Conservation (phyloP, 1,139 yeast species). For the Geotrichum candidum region DNA sequence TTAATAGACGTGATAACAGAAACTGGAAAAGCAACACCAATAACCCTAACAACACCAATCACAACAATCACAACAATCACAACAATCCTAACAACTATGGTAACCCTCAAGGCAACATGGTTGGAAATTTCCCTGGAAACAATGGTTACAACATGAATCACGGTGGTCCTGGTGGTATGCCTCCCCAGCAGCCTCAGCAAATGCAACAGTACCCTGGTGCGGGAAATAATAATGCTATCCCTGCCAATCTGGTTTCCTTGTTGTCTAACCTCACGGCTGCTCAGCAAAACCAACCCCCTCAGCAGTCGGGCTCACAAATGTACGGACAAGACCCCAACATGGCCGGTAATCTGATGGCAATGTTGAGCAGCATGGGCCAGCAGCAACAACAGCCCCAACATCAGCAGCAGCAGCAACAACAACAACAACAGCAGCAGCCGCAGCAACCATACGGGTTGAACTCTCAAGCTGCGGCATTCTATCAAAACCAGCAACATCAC, state of each 20-base stretch:
- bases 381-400: background rate
- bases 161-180: slow-evolving; percentile 35
- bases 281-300: slow-evolving; percentile 1
- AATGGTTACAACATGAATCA: slow-evolving; percentile 25
- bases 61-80: slow-evolving; percentile 6
- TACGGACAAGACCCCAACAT: slow-evolving; percentile 16
- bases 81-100: background rate
- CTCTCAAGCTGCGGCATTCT: background rate
- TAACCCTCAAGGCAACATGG: background rate
- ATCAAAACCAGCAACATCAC: background rate
- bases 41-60: slow-evolving; percentile 7
- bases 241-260: slow-evolving; percentile 13
- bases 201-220: slow-evolving; percentile 5
- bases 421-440: background rate
- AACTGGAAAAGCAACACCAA: background rate
- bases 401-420: background rate
- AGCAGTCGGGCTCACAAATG: background rate
- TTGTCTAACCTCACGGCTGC: slow-evolving; percentile 13
- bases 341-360: slow-evolving; percentile 17
- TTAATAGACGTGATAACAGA: slow-evolving; percentile 1
- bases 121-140: slow-evolving; percentile 1
- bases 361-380: slow-evolving; percentile 7
- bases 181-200: slow-evolving; percentile 10
- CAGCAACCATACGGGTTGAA: background rate
- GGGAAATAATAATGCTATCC: slow-evolving; percentile 5